phyloP scores from a whole-genome alignment of 2,329 filamentous ascomycete genomes.

The Cyclaneusma minus region DNA sequence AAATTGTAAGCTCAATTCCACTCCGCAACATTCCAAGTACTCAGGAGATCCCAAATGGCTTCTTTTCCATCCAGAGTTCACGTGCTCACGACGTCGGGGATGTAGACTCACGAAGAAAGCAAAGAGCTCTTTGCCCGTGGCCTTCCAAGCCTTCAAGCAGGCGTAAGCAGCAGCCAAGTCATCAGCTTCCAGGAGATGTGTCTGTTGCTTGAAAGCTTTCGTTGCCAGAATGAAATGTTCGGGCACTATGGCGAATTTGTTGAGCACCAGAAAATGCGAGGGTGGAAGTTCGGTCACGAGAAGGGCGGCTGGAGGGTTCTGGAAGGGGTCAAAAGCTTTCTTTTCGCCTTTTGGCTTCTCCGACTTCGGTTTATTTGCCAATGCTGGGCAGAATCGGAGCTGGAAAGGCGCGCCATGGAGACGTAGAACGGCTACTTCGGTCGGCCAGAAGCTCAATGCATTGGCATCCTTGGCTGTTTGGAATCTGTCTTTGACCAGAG shows the following conservation, averaged over 20 bases:
- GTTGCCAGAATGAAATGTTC: conserved; percentile 62
- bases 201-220: conserved; percentile 46
- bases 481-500: conserved; percentile 14
- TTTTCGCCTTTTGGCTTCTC: conserved; percentile 16
- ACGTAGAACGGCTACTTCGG: conserved; percentile 14
- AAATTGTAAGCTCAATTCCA: conserved; percentile 48
- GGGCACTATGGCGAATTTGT: conserved; percentile 59
- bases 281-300: conserved; percentile 38
- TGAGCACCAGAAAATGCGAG: conserved; percentile 49
- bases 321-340: conserved; percentile 46
- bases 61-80: conserved; percentile 2
- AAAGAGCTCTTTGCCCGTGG: conserved; percentile 17
- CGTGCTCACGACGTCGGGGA: too few relatives aligned
- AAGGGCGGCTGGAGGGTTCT: conserved; percentile 34
- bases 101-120: too few relatives aligned
- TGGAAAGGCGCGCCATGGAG: conserved; percentile 34
- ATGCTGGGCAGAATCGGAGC: conserved; percentile 52
- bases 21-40: too few relatives aligned
- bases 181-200: conserved; percentile 39
- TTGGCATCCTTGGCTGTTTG: conserved; percentile 12
- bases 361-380: conserved; percentile 49
- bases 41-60: conserved; percentile 6
- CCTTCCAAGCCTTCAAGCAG: conserved; percentile 34
- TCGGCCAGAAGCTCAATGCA: conserved; percentile 15
- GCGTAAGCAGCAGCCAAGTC: conserved; percentile 47